Percentiles rank a stretch among this genome's conserved stretches.
phyloP scores from a whole-genome alignment of 2,329 filamentous ascomycete genomes.

The Talaromyces pinophilus region DNA sequence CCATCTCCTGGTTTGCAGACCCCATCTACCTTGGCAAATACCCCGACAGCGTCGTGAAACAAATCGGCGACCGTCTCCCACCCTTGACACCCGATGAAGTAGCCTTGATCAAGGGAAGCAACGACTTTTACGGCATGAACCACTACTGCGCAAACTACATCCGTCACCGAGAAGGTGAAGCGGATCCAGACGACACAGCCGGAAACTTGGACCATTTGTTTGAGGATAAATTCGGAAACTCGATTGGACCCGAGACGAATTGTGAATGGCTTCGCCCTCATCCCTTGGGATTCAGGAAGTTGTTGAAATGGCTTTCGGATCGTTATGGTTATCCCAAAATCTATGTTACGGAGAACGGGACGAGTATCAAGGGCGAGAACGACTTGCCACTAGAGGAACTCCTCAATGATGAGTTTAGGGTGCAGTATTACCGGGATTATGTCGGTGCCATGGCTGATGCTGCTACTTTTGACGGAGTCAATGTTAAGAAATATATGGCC shows the following conservation, averaged over 20 bases:
- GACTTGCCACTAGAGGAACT: conserved; percentile 70
- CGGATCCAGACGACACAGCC: conserved; percentile 66
- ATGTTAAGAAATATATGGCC: conserved; percentile 77
- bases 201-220: conserved; percentile 75
- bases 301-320: conserved; percentile 74
- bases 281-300: conserved; percentile 72
- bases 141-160: conserved; percentile 90
- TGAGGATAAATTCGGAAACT: conserved; percentile 69
- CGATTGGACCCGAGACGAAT: conserved; percentile 80
- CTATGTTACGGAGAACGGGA: conserved; percentile 88
- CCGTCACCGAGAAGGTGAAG: conserved; percentile 65
- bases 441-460: conserved; percentile 75
- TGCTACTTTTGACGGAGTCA: conserved; percentile 69
- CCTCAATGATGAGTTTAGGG: conserved; percentile 78
- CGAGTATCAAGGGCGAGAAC: conserved; percentile 79
- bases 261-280: conserved; percentile 78
- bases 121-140: conserved; percentile 95
- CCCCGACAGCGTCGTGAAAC: conserved; percentile 77
- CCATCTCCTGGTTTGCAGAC: conserved; percentile 86
- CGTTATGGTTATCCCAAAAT: conserved; percentile 75
- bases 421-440: conserved; percentile 76
- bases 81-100: conserved; percentile 71
- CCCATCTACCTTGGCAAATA: conserved; percentile 84
- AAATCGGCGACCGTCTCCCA: conserved; percentile 76
- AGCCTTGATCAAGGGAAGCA: conserved; percentile 76